A percentile compares a stretch with the other conserved stretches of the same genome.
phyloP scores from a whole-genome alignment of 2,329 filamentous ascomycete species.

The Cordyceps farinosa region DNA sequence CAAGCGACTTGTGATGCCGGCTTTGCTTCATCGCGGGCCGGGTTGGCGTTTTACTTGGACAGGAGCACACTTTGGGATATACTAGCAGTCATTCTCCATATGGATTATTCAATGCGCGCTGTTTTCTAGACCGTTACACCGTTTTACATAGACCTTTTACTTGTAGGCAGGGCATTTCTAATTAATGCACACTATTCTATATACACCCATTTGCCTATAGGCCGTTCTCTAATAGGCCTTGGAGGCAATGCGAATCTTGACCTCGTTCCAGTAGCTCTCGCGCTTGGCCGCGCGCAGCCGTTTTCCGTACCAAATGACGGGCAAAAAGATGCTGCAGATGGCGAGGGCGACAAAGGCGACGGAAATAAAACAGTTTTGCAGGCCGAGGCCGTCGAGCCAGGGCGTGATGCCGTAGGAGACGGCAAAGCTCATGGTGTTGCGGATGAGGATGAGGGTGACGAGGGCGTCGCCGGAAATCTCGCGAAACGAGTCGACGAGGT shows the following conservation, averaged over 20 bases:
- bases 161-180: background rate
- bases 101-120: background rate
- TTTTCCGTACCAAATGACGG: slow-evolving; percentile 47
- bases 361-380: slow-evolving; percentile 42
- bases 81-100: background rate
- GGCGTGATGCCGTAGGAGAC: slow-evolving; percentile 41
- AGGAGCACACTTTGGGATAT: background rate
- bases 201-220: background rate
- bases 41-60: background rate
- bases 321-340: slow-evolving; percentile 38
- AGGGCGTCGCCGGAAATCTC: slow-evolving; percentile 39
- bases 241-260: slow-evolving; percentile 14
- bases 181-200: background rate
- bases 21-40: too few species aligned
- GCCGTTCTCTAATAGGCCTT: slow-evolving; percentile 4
- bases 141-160: too few species aligned
- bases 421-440: slow-evolving; percentile 37
- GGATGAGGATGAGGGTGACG: slow-evolving; percentile 38
- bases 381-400: slow-evolving; percentile 40
- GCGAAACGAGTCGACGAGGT: slow-evolving; percentile 40
- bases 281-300: slow-evolving; percentile 23
- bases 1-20: too few species aligned
- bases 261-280: slow-evolving; percentile 23
- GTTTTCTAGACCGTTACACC: too few species aligned
- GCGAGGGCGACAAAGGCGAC: slow-evolving; percentile 38